A percentile compares a stretch with the other conserved stretches of the same genome.
Conservation (phyloP, 495 filamentous ascomycete species). For the Acidiella bohemica region DNA sequence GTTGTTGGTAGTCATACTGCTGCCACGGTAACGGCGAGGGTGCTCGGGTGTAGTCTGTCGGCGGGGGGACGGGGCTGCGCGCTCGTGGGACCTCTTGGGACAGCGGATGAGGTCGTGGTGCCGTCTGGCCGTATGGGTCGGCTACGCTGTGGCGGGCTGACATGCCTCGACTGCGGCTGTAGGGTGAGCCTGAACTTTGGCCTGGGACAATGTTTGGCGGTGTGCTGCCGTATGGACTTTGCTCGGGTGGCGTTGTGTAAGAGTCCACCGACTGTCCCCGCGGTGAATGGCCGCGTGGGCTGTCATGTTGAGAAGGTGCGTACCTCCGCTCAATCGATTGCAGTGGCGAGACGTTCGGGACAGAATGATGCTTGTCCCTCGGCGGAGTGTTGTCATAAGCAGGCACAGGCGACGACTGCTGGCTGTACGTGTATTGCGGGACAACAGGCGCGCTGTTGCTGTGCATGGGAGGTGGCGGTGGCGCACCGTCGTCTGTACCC, state of each 20-base stretch:
- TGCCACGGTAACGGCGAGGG: neutral
- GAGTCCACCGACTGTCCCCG: constrained; percentile 11
- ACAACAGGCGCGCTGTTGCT: constrained; percentile 24
- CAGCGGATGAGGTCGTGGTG: constrained; percentile 21
- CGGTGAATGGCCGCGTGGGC: neutral
- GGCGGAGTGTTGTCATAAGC: constrained; percentile 8
- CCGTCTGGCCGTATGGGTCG: constrained; percentile 14
- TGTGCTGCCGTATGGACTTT: neutral
- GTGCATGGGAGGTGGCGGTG: constrained; percentile 31
- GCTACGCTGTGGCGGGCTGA: constrained; percentile 11
- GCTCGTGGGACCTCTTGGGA: constrained; percentile 20
- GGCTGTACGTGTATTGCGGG: constrained; percentile 2
- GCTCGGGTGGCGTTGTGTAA: constrained; percentile 10
- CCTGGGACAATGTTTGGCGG: constrained; percentile 1
- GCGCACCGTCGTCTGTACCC: constrained; percentile 18
- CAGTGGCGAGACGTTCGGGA: constrained; percentile 8
- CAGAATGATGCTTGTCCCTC: constrained; percentile 14
- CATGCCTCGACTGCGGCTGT: neutral
- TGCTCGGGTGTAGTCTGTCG: neutral
- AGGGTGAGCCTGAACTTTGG: constrained; percentile 6
- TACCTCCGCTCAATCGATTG: constrained; percentile 8
- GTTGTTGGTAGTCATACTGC: constrained; percentile 10
- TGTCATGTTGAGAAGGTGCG: neutral
- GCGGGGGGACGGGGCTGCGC: constrained; percentile 10
- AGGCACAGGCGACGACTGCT: constrained; percentile 1